Evolutionary conservation across 371 early-diverging fungal species (phyloP), one percentile per base, ranked within the genome.

Genomic region (Gilbertella persicaria): DNA sequence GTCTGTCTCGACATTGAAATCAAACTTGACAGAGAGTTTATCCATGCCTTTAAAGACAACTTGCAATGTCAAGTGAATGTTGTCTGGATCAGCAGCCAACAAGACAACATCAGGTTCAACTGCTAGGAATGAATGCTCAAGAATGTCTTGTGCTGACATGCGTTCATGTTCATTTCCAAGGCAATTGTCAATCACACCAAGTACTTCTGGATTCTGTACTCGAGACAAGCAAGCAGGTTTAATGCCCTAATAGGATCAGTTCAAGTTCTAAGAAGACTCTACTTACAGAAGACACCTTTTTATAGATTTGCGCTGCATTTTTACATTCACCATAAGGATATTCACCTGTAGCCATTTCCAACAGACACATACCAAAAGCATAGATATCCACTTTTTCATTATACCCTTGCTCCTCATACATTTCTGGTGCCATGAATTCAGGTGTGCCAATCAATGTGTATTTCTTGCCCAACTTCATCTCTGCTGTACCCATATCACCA

Each of bases 351-450:
- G 86, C 84, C 86, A 94, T 94, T 66, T 96, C 94, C 33, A 95
- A 66, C 2, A 94, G 68, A 54, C 89, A 88, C 94, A 96, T 92
- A 33, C 96, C 96, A 81, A 95, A 95, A 10, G 96, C 93, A 75
- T 95, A 96, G 36, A 96, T 89, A 66, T 93, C 94, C 26, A 91
- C 94, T 55, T 88, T 90, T 70, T 92, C 94, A 61, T 77, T 87
- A 71, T 96, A 95, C 26, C 89, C 87, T 46, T 89, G 83, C 66
- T 93, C 93, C 54, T 91, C 89, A 64, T 96, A 95, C 78, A 94
- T 86, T 71, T 95, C 95, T n/a, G 95, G 95, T n/a, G 91, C 94
- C 92, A 94, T 92, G 56, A 93, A 96, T 61, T 95, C 92, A 7
- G 95, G 95, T 1, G 95, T 94, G 17, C 94, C 93, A 50, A 93